Evolutionary conservation across 768 basidiomycete species (phyloP).

Genomic region (Panus rudis): DNA sequence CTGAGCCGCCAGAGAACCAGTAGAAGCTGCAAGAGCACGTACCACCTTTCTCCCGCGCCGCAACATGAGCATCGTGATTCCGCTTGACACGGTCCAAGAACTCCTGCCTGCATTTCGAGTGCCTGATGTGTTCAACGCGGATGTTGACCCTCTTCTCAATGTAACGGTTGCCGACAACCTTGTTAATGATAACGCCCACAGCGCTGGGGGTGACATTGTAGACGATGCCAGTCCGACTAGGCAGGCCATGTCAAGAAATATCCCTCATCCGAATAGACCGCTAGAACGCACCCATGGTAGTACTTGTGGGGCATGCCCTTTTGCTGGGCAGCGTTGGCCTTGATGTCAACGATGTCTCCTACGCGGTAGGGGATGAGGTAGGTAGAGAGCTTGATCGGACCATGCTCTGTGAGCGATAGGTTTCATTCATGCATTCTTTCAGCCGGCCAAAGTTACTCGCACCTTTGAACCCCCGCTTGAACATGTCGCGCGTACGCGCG

Average conservation of each 20-base stretch:
- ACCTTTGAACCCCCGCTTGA: conserved; percentile 99
- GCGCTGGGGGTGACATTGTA: conserved; percentile 96
- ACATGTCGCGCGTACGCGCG: conserved; percentile 99
- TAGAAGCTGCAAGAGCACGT: conserved; percentile 1
- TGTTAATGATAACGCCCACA: conserved; percentile 96
- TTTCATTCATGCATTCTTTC: conserved; percentile 7
- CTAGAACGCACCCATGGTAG: conserved; percentile 80
- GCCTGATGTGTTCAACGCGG: conserved; percentile 96
- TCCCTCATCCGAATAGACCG: not conserved
- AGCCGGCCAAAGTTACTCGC: conserved; percentile 20
- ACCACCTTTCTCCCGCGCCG: conserved; percentile 84
- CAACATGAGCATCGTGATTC: conserved; percentile 92
- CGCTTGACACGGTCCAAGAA: conserved; percentile 98
- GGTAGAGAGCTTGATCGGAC: conserved; percentile 84
- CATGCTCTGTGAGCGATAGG: conserved; percentile 58
- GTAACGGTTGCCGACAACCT: conserved; percentile 98
- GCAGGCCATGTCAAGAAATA: conserved; percentile 2
- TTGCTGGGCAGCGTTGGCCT: conserved; percentile 98
- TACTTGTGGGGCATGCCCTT: conserved; percentile 99
- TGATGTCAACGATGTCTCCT: conserved; percentile 99
- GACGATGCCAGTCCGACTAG: conserved; percentile 92
- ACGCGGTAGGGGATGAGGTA: conserved; percentile 90
- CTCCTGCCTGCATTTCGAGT: conserved; percentile 98
- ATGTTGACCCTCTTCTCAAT: conserved; percentile 99
- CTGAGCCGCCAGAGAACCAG: not conserved